These are phyloP conservation scores for Babesia gibsoni DNA, from an alignment of 169 alveolate species.

Conservation along the genomic window DNA sequence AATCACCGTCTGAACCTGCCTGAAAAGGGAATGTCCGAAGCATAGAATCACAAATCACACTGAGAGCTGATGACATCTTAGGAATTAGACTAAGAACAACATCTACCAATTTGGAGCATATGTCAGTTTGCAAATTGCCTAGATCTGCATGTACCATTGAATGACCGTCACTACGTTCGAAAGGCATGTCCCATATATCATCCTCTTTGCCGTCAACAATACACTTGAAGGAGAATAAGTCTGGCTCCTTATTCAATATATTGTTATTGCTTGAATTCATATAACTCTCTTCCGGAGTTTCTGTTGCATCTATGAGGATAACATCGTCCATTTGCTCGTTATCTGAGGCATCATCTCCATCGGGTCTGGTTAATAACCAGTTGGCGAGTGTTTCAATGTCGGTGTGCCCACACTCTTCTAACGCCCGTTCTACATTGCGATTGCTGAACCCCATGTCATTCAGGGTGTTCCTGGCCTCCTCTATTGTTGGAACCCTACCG, in stretches of 20 bases:
- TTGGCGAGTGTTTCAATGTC: conserved; percentile 47
- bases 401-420: conserved; percentile 35
- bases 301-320: not conserved
- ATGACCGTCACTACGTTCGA: not conserved
- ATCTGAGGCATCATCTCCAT: not conserved
- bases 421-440: conserved; percentile 29
- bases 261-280: not conserved
- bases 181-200: not conserved
- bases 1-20: not conserved
- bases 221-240: not conserved
- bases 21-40: conserved; percentile 10
- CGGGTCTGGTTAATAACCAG: conserved; percentile 31
- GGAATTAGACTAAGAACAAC: not conserved
- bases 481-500: not conserved
- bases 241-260: not conserved
- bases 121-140: not conserved
- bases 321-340: not conserved
- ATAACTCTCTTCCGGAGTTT: not conserved
- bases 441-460: conserved; percentile 60
- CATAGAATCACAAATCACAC: conserved; percentile 13
- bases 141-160: not conserved
- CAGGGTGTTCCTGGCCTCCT: conserved; percentile 25
- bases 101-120: not conserved
- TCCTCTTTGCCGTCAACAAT: not conserved
- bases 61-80: conserved; percentile 10